These are phyloP conservation scores for Aspergillus quadrilineatus DNA, from an alignment of 2,329 filamentous ascomycete species.

Conservation along the genomic window DNA sequence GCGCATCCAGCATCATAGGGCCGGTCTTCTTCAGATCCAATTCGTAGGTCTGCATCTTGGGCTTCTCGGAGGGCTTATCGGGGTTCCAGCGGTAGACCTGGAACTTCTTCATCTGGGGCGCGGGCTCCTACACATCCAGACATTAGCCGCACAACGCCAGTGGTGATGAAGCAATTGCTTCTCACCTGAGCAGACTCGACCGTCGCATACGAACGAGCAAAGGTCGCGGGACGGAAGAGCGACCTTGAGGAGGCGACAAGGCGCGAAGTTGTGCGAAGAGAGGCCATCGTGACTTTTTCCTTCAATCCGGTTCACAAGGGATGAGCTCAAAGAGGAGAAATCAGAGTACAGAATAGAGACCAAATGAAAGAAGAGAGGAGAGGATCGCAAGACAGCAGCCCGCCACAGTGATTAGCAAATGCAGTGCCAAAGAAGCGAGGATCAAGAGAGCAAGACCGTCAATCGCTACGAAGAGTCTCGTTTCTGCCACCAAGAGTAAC, in stretches of 20 bases:
- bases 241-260: conserved; percentile 44
- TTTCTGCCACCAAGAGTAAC: conserved; percentile 27
- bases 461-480: conserved; percentile 14
- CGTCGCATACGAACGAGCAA: conserved; percentile 50
- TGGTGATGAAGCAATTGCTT: conserved; percentile 14
- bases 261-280: conserved; percentile 50
- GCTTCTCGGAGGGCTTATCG: conserved; percentile 87
- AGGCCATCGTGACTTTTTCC: conserved; percentile 43
- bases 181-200: conserved; percentile 39
- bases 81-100: conserved; percentile 99
- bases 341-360: background rate
- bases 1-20: conserved; percentile 94
- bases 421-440: conserved; percentile 19
- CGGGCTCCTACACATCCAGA: conserved; percentile 52
- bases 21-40: conserved; percentile 98
- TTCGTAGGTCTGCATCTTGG: conserved; percentile 90
- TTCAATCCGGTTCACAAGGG: conserved; percentile 12
- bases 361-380: conserved; percentile 10
- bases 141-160: conserved; percentile 2
- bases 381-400: conserved; percentile 16
- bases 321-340: background rate
- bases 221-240: conserved; percentile 41
- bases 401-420: conserved; percentile 24
- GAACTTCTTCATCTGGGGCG: conserved; percentile 82
- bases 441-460: conserved; percentile 26